A percentile compares a stretch with the other conserved stretches of the same genome.
Conservation (phyloP, 23 red algal genomes). For the Gracilaria gracilis region DNA sequence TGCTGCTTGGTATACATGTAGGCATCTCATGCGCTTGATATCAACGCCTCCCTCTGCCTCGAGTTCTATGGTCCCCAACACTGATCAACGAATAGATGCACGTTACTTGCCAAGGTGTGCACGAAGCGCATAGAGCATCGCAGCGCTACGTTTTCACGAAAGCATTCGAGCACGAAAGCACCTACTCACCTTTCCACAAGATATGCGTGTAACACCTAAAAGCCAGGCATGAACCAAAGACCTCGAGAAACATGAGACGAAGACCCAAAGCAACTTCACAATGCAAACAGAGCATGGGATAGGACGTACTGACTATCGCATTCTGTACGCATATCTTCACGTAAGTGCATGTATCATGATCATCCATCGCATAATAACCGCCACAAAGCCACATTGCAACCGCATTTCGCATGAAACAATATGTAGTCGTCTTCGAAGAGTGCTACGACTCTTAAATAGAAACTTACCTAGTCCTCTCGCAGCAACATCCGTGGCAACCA, state of each 20-base stretch:
- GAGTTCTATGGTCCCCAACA: not conserved
- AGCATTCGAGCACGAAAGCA: constrained; percentile 9
- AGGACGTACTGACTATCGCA: not conserved
- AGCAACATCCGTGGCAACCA: constrained; percentile 97
- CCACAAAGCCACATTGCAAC: not conserved
- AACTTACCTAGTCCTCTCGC: constrained; percentile 94
- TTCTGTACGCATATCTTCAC: constrained; percentile 17
- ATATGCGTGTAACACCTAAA: constrained; percentile 13
- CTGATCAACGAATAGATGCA: not conserved
- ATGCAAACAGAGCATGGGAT: not conserved
- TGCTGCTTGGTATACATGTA: not conserved
- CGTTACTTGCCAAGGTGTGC: constrained; percentile 26
- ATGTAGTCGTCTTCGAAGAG: not conserved
- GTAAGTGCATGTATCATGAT: constrained; percentile 1
- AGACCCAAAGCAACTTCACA: constrained; percentile 11
- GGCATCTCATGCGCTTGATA: not conserved
- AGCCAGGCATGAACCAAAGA: constrained; percentile 13
- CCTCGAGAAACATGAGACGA: constrained; percentile 25
- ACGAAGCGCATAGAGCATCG: not conserved
- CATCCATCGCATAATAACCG: constrained; percentile 24
- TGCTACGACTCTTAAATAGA: not conserved
- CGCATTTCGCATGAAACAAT: constrained; percentile 36
- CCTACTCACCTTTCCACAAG: constrained; percentile 40
- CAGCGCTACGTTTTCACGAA: constrained; percentile 20
- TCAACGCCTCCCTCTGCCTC: constrained; percentile 26